Base-by-base conservation (phyloP, 768 basidiomycete species). In the Leucocoprinus leucothites region DNA sequence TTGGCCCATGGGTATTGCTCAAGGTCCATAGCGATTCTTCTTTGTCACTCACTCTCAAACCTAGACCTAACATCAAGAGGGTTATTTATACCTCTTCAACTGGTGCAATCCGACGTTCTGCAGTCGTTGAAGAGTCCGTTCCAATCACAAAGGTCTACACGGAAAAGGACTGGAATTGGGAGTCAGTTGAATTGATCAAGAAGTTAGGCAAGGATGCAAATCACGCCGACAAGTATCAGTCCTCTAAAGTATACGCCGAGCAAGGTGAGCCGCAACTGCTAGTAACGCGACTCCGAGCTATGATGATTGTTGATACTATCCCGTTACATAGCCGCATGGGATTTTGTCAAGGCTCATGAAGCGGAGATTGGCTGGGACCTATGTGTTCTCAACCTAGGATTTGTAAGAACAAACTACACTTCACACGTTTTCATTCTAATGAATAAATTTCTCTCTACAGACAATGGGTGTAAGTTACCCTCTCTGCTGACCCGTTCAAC, bases 21-120 rank as follows among this genome's bases (percentile, higher is more conserved):
- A n/a, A n/a, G n/a, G n/a, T n/a, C n/a, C n/a, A 19, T 24, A 7
- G 22, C 8, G n/a, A 3, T 34, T 35, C 8, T 14, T 22, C 16
- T 48, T 16, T 0, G 19, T 41, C 9, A 1, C 2, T 16, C n/a
- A 18, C 28, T 14, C 19, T 52, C 9, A 5, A 31, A 14, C 3
- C n/a, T 18, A 54, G 53, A 19, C 46, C 35, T 11, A 38, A 54
- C 11, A 11, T 58, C 31, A 54, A 54, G 18, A 34, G 57, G 18
- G 24, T 58, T 16, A 38, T 58, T 5, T 49, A 43, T 11, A 58
- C 57, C 11, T 58, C 57, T 1, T 53, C 51, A 36, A 49, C 51
- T 3, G 41, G 28, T 25, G 19, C 57, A 38, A 44, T 50, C n/a
- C 26, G 19, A 19, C 40, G 54, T 21, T 51, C 35, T 21, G n/a